Conservation (phyloP, 352 stramenopile genomes). For the Phytophthora pisi region DNA sequence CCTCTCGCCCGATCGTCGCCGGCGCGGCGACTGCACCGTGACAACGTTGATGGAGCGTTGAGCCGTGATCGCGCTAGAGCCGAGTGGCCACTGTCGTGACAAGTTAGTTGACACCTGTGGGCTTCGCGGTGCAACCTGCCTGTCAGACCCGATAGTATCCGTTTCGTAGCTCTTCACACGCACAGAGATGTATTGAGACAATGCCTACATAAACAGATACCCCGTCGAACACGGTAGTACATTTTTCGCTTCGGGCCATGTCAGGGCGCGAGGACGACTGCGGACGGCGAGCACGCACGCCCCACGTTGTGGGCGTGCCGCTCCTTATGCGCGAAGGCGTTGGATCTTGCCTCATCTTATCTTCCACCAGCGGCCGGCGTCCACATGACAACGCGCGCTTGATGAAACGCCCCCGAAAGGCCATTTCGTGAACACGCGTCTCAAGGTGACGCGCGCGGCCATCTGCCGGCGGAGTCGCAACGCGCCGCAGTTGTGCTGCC, state of each 20-base stretch:
- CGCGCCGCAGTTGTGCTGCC: background rate
- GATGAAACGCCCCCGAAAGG: constrained; percentile 13
- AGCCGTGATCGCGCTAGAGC: constrained; percentile 6
- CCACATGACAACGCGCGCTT: constrained; percentile 6
- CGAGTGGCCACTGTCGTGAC: constrained; percentile 21
- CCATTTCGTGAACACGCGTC: constrained; percentile 15
- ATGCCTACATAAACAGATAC: constrained; percentile 3
- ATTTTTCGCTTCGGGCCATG: background rate
- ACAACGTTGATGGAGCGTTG: constrained; percentile 8
- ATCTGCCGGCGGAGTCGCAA: background rate
- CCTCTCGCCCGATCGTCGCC: constrained; percentile 20
- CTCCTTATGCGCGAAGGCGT: constrained; percentile 8
- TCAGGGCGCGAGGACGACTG: constrained; percentile 2
- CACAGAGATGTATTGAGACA: background rate
- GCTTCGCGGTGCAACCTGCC: constrained; percentile 15
- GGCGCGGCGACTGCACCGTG: background rate
- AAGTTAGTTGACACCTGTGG: constrained; percentile 27
- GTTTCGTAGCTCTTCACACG: background rate
- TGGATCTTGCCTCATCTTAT: constrained; percentile 35
- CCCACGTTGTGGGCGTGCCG: background rate
- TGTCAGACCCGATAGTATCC: constrained; percentile 15
- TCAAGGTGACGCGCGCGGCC: constrained; percentile 1
- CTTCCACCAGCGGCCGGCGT: constrained; percentile 10
- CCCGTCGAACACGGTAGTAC: background rate
- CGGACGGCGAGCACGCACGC: constrained; percentile 17